Percentiles rank a stretch among this genome's conserved stretches.
Conservation (phyloP, 805 yeast genomes). For the Myxozyma sirexii region DNA sequence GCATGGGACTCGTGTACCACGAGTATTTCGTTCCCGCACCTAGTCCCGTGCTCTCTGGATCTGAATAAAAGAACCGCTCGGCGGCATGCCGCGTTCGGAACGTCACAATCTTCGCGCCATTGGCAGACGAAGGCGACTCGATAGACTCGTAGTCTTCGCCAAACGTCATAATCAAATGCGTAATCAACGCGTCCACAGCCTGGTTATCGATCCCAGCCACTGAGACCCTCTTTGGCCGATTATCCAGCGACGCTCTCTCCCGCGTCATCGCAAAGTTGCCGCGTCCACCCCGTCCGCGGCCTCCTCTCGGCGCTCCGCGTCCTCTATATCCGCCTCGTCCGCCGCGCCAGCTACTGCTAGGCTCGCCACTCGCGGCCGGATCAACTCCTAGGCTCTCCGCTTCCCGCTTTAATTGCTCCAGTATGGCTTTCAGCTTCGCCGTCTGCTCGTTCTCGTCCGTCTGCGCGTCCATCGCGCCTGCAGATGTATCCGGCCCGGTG, state of each 20-base stretch:
- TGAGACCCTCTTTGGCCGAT: slow-evolving; percentile 45
- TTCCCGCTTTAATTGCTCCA: slow-evolving; percentile 43
- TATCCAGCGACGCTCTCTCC: slow-evolving; percentile 41
- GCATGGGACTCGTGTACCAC: slow-evolving; percentile 21
- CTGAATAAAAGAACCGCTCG: slow-evolving; percentile 38
- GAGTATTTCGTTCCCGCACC: slow-evolving; percentile 1
- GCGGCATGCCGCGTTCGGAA: slow-evolving; percentile 46
- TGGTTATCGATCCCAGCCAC: slow-evolving; percentile 40
- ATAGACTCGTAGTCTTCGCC: slow-evolving; percentile 42
- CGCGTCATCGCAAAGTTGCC: slow-evolving; percentile 38
- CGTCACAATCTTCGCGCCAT: slow-evolving; percentile 31
- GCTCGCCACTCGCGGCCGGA: slow-evolving; percentile 28
- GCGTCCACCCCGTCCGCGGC: slow-evolving; percentile 39
- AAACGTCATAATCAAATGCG: slow-evolving; percentile 27
- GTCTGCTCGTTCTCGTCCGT: slow-evolving; percentile 24
- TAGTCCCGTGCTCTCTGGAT: slow-evolving; percentile 4
- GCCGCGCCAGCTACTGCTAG: slow-evolving; percentile 7
- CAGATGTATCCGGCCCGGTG: slow-evolving; percentile 4
- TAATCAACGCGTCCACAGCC: not conserved
- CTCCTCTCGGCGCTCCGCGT: slow-evolving; percentile 34
- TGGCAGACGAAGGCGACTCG: slow-evolving; percentile 18
- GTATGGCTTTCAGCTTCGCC: slow-evolving; percentile 41
- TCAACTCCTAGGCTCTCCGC: slow-evolving; percentile 41
- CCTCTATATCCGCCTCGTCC: slow-evolving; percentile 33
- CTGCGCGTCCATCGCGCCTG: slow-evolving; percentile 1